These are phyloP conservation scores for Sequoiadendron giganteum DNA, from an alignment of 75 land plant genomes.

Conservation along the genomic window DNA sequence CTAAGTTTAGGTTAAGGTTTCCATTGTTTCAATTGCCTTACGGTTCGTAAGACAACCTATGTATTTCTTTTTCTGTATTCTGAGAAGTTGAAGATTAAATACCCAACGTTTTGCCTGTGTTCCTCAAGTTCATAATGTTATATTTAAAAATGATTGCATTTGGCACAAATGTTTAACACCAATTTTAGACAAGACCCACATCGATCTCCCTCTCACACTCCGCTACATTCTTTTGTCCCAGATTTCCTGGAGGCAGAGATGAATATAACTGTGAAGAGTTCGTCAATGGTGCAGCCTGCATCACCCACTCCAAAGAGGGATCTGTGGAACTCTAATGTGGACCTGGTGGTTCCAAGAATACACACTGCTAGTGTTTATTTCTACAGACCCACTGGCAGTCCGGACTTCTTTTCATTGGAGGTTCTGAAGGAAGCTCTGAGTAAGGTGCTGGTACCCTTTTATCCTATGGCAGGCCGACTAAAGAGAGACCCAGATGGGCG, in stretches of 20 bases:
- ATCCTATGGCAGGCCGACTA: constrained; percentile 55
- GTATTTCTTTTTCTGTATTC: background rate
- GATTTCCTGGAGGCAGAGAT: background rate
- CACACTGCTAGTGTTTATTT: constrained; percentile 32
- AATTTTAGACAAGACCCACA: background rate
- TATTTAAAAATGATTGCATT: background rate
- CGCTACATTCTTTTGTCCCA: background rate
- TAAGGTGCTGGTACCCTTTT: constrained; percentile 53
- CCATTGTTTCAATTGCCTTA: background rate
- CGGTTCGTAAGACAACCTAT: background rate
- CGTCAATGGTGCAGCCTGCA: constrained; percentile 43
- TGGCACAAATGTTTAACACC: background rate
- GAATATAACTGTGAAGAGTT: constrained; percentile 3
- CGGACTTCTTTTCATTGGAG: constrained; percentile 7
- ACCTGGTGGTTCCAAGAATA: constrained; percentile 45
- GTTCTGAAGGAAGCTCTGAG: constrained; percentile 34
- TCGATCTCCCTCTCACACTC: background rate
- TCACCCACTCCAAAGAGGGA: constrained; percentile 32
- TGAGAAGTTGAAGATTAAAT: background rate
- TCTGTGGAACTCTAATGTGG: constrained; percentile 72
- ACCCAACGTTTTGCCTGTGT: background rate
- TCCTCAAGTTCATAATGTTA: background rate
- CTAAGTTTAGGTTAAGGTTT: too few species aligned
- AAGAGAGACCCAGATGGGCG: constrained; percentile 31
- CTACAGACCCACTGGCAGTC: constrained; percentile 17